phyloP scores from a whole-genome alignment of 2,329 filamentous ascomycete species.

The Colletotrichum higginsianum region DNA sequence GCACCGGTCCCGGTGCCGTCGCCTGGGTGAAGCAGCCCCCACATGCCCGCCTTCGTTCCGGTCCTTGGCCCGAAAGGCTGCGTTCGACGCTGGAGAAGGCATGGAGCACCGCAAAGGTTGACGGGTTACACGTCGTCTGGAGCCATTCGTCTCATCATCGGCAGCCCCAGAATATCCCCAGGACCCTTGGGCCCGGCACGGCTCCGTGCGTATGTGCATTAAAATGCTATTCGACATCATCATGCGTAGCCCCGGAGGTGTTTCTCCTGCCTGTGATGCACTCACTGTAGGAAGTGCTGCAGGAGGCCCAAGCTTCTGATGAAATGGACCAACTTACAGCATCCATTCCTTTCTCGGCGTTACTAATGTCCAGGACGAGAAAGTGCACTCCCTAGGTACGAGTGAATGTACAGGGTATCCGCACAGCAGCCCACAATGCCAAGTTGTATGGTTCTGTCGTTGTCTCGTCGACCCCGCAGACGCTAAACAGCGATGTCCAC shows the following conservation, averaged over 20 bases:
- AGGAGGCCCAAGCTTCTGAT: neutral
- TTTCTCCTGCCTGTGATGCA: constrained; percentile 20
- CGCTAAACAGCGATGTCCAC: neutral
- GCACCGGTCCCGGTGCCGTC: neutral
- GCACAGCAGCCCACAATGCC: neutral
- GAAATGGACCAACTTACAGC: too few species aligned
- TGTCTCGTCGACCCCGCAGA: constrained; percentile 10
- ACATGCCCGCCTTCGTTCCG: neutral
- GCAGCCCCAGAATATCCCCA: neutral
- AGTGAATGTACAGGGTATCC: too few species aligned
- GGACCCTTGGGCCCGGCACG: neutral
- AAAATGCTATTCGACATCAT: neutral
- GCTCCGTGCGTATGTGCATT: constrained; percentile 6
- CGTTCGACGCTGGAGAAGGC: neutral
- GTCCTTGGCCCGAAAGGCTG: neutral
- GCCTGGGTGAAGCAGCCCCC: neutral
- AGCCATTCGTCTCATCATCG: constrained; percentile 15
- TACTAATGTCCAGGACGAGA: neutral
- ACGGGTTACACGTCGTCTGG: neutral
- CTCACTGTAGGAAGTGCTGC: too few species aligned
- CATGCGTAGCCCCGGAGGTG: constrained; percentile 17
- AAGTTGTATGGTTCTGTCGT: neutral
- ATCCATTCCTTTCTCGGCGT: neutral
- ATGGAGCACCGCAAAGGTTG: neutral
- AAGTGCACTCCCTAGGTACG: neutral